Percentiles rank a stretch among this genome's conserved stretches.
phyloP scores from a whole-genome alignment of 495 filamentous ascomycete species.

The Rusavskia elegans region DNA sequence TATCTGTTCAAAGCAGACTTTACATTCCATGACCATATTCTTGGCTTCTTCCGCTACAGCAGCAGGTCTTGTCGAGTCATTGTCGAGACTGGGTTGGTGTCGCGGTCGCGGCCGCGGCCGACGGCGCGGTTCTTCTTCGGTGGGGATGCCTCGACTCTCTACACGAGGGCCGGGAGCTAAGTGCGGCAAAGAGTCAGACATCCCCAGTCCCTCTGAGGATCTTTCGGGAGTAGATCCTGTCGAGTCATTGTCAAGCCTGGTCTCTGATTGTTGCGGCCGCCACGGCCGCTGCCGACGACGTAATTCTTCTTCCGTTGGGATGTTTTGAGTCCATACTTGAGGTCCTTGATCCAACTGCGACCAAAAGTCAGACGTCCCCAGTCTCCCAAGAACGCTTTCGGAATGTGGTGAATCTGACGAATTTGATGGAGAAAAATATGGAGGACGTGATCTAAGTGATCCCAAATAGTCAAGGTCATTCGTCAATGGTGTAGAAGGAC shows the following conservation, averaged over 20 bases:
- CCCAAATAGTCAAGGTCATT: too few species aligned
- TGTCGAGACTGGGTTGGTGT: conserved; percentile 12
- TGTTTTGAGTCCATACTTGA: too few species aligned
- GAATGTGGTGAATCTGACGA: too few species aligned
- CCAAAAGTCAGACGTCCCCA: background rate
- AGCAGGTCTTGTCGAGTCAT: conserved; percentile 25
- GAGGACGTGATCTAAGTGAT: too few species aligned
- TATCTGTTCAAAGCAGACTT: conserved; percentile 37
- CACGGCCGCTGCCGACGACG: background rate
- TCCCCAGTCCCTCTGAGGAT: background rate
- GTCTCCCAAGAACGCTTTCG: background rate
- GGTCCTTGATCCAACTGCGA: too few species aligned
- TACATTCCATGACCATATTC: conserved; percentile 35
- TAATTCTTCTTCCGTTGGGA: too few species aligned
- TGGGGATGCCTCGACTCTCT: too few species aligned
- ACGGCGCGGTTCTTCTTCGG: too few species aligned
- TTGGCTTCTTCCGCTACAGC: conserved; percentile 30
- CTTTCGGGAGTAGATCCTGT: conserved; percentile 25
- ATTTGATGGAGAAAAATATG: too few species aligned
- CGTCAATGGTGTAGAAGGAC: too few species aligned
- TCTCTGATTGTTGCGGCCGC: background rate
- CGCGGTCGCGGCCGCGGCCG: background rate
- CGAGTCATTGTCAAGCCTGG: conserved; percentile 19
- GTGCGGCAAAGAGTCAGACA: background rate
- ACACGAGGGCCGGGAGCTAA: too few species aligned